Base-by-base conservation (phyloP, 1,284 basidiomycete genomes). In the Cryptococcus sp. region DNA sequence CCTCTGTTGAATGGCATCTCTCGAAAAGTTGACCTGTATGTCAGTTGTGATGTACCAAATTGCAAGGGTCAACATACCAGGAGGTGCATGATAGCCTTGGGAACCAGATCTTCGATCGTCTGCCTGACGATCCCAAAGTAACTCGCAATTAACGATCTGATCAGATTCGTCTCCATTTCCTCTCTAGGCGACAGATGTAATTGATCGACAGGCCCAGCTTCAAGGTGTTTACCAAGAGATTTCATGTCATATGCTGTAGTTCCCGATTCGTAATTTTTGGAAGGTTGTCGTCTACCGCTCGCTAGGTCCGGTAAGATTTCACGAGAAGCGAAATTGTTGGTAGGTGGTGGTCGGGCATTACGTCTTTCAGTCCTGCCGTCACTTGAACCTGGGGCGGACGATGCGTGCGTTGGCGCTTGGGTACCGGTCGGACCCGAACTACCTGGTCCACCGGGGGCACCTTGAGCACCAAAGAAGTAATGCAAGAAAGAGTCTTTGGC, bases 171-270 rank as follows among this genome's bases (percentile, higher is more conserved):
- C 77, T 98, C 94, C 86, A 97, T 89, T 72, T 97, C 91, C 74
- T 98, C 94, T 28, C 89, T 83, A 55, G 83, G 79, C 2, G 85
- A 85, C 52, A 90, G 74, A 51, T 66, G 81, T 78, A 53, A 67
- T 61, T 63, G 76, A 72, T 58, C 69, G 44, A 87, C 87, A 86
- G 57, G 16, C 22, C 22, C 32, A 1, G 2, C 36, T 75, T 93
- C 91, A 56, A 94, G 88, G 66, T 99, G 94, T 77, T 88, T 93
- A 54, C 93, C 91, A 46, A 98, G 79, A 68, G 91, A 94, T 81
- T 93, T 97, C 96, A 99, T 98, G 73, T 98, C 93, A 74, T 85
- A 98, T 36, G 90, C 92, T 45, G 92, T 88, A 63, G 82, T 87
- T 68, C 80, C 86, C 49, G 84, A 86, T 64, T 91, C 89, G 46